These are phyloP conservation scores for Brachypodium distachyon DNA, from an alignment of 202 grass and related monocot genomes.

Conservation along the genomic window DNA sequence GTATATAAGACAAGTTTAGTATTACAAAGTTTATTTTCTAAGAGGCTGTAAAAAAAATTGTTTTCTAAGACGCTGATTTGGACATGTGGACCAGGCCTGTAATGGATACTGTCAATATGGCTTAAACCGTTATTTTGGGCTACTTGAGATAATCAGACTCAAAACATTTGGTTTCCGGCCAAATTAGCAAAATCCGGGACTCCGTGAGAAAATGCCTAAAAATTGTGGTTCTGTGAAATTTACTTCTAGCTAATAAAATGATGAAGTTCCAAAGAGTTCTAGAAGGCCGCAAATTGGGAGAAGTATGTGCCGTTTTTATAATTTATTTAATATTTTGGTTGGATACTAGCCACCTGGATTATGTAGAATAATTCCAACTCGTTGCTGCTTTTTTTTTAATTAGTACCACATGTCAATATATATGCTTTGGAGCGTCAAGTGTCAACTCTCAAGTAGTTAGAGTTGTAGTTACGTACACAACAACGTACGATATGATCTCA, in stretches of 20 bases:
- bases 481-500: background rate
- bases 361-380: background rate
- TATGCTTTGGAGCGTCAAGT: background rate
- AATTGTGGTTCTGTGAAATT: too few relatives aligned
- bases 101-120: too few relatives aligned
- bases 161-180: too few relatives aligned
- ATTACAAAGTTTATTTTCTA: too few relatives aligned
- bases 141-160: too few relatives aligned
- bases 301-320: background rate
- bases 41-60: too few relatives aligned
- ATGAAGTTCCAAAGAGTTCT: background rate
- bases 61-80: too few relatives aligned
- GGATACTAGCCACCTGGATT: background rate
- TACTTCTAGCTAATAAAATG: background rate
- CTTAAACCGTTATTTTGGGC: too few relatives aligned
- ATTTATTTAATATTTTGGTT: background rate
- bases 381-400: background rate
- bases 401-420: background rate
- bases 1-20: too few relatives aligned
- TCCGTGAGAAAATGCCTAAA: too few relatives aligned
- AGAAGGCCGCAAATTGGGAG: background rate
- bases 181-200: too few relatives aligned
- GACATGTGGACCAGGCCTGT: too few relatives aligned
- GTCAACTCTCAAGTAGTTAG: background rate
- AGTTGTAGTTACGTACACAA: background rate